Conservation (phyloP, 2,329 filamentous ascomycete species). For the Ascosphaera aggregata region DNA sequence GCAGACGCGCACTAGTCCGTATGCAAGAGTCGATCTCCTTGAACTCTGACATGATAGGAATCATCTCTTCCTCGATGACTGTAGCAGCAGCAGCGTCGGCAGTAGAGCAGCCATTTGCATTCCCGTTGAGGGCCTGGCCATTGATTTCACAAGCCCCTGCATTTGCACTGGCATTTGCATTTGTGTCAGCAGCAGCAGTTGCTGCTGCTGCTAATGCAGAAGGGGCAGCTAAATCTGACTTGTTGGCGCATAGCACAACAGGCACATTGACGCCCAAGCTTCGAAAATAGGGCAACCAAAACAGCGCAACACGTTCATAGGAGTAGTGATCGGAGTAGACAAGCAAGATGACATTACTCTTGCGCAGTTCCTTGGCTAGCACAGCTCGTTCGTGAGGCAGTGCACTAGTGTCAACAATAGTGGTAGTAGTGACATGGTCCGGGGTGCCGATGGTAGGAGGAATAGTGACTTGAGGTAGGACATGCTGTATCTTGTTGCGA, state of each 20-base stretch:
- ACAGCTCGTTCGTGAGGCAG: slow-evolving; percentile 80
- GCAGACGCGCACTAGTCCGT: slow-evolving; percentile 72
- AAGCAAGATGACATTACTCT: slow-evolving; percentile 87
- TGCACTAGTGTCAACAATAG: slow-evolving; percentile 86
- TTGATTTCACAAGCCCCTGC: no score
- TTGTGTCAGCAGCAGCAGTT: no score
- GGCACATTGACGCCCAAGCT: slow-evolving; percentile 95
- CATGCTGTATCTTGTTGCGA: slow-evolving; percentile 79
- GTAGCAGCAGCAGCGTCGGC: slow-evolving; percentile 54
- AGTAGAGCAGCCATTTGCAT: no score
- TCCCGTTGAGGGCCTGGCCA: no score
- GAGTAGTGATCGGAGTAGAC: slow-evolving; percentile 98
- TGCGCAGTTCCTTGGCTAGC: slow-evolving; percentile 80
- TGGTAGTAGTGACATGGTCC: slow-evolving; percentile 85
- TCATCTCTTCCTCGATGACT: slow-evolving; percentile 88
- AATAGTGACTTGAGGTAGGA: slow-evolving; percentile 86
- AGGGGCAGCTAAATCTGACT: slow-evolving; percentile 88
- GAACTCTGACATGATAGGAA: slow-evolving; percentile 95
- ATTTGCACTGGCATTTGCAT: no score
- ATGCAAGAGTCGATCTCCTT: slow-evolving; percentile 98
- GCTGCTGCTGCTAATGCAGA: no score
- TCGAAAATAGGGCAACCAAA: slow-evolving; percentile 99
- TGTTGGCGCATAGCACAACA: slow-evolving; percentile 91
- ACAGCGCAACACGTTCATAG: slow-evolving; percentile 88
- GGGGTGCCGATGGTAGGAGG: slow-evolving; percentile 81